Base-by-base conservation (phyloP, 208 protist species). In the Leishmania mexicana region DNA sequence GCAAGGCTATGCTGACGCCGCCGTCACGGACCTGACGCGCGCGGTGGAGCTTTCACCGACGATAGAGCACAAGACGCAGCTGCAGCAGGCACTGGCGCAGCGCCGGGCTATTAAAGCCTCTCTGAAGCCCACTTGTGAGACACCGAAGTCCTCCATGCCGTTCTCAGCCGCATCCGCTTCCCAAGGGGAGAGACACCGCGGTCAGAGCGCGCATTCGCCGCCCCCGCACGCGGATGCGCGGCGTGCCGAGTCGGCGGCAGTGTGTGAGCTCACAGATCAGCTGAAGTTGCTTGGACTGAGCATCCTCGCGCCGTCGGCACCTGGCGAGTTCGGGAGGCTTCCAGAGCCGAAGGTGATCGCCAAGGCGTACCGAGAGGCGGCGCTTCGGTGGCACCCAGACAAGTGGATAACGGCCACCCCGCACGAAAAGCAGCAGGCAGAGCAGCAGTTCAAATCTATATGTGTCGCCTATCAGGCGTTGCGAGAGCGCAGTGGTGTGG, bases 371-470 rank as follows among this genome's bases (percentile, higher is more conserved):
- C 93, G 88, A n/a, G 84, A 94, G 80, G 87, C 85, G 10, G 95
- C 94, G 11, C 83, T 98, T 64, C 89, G 83, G 60, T 98, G 93
- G 90, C 97, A 99, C 82, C 97, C 97, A 6, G 96, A 98, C 81
- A 93, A 91, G 76, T 97, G 94, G 94, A 87, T 92, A 40, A 82
- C 75, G 28, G 87, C 85, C 10, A 89, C 76, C 7, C 76, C 76
- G 51, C 76, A 87, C 45, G 89, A 97, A 73, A 89, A 88, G 68
- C 58, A 82, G 45, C 54, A 77, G 75, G 96, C 96, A 1, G 93
- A 97, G 83, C 78, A 80, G 51, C 90, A 89, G 49, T 98, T 98
- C 79, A 98, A 98, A 74, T 90, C 95, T 67, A 89, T 98, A 70
- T 87, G 81, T 49, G 85, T 94, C 6, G 92, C 95, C 6, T 96